Percentiles rank a stretch among this genome's conserved stretches.
phyloP scores from a whole-genome alignment of 75 land plant genomes.

The Picea sitchensis region DNA sequence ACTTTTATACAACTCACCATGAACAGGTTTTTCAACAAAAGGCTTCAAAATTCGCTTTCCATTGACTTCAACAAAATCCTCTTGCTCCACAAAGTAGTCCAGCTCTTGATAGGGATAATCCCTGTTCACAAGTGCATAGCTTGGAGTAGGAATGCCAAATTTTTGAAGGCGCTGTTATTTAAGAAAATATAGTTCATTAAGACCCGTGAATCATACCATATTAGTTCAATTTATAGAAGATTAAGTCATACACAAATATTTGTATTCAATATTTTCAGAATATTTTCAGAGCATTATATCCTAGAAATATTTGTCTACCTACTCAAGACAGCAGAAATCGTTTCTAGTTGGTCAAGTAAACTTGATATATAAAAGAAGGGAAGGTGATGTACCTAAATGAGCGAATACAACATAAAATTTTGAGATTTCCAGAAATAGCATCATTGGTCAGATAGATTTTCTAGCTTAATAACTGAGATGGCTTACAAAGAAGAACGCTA shows the following conservation, averaged over 20 bases:
- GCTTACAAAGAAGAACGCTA: not conserved
- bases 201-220: not conserved
- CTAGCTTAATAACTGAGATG: not conserved
- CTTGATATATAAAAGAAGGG: not conserved
- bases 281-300: too few species aligned
- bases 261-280: not conserved
- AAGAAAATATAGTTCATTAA: not conserved
- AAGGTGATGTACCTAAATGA: not conserved
- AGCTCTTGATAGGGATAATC: conserved; percentile 76
- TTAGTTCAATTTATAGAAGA: too few species aligned
- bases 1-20: conserved; percentile 54
- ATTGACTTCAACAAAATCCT: conserved; percentile 94
- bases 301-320: too few species aligned
- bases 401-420: not conserved
- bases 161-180: conserved; percentile 64
- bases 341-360: not conserved
- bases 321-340: not conserved
- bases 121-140: conserved; percentile 90
- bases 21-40: conserved; percentile 96
- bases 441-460: not conserved
- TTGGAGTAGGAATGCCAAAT: conserved; percentile 90
- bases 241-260: too few species aligned
- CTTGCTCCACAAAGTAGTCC: conserved; percentile 96
- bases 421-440: not conserved
- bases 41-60: conserved; percentile 94